These are phyloP conservation scores for Diaporthe vaccinii DNA, from an alignment of 2,329 filamentous ascomycete species.

Conservation along the genomic window DNA sequence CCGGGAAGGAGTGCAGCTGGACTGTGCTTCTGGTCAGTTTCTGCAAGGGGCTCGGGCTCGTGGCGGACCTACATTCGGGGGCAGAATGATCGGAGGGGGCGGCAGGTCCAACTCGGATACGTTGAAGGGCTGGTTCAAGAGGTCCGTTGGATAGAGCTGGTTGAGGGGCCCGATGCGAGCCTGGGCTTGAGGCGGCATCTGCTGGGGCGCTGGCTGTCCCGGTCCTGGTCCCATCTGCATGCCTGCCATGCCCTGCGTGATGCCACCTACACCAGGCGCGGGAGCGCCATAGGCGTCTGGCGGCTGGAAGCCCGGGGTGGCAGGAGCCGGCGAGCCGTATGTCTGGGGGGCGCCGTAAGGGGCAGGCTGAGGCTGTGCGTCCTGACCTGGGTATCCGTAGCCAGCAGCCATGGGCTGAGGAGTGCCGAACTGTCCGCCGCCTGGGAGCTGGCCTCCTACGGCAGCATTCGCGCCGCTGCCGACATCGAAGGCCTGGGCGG, in stretches of 20 bases:
- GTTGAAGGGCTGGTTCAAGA: conserved; percentile 93
- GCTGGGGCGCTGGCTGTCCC: conserved; percentile 64
- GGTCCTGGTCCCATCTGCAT: conserved; percentile 79
- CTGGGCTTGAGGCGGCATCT: conserved; percentile 61
- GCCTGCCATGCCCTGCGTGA: conserved; percentile 87
- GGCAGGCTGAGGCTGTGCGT: conserved; percentile 55
- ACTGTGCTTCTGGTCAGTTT: conserved; percentile 61
- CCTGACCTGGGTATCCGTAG: conserved; percentile 73
- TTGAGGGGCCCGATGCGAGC: conserved; percentile 73
- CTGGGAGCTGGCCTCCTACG: conserved; percentile 61
- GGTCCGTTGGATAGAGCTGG: conserved; percentile 91
- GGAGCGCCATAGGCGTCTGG: conserved; percentile 58
- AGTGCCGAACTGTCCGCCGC: conserved; percentile 60
- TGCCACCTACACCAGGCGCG: conserved; percentile 73
- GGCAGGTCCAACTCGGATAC: conserved; percentile 92
- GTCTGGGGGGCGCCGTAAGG: conserved; percentile 59
- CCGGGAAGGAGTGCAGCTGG: conserved; percentile 91
- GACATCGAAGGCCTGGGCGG: conserved; percentile 94
- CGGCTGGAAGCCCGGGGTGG: conserved; percentile 61
- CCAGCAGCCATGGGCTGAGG: conserved; percentile 58
- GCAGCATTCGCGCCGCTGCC: conserved; percentile 86
- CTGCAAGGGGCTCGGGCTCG: background rate
- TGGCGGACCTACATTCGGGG: conserved; percentile 81
- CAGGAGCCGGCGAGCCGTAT: conserved; percentile 56
- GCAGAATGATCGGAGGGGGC: conserved; percentile 90